phyloP scores from a whole-genome alignment of 768 basidiomycete species.

The Daedaleopsis nitida region DNA sequence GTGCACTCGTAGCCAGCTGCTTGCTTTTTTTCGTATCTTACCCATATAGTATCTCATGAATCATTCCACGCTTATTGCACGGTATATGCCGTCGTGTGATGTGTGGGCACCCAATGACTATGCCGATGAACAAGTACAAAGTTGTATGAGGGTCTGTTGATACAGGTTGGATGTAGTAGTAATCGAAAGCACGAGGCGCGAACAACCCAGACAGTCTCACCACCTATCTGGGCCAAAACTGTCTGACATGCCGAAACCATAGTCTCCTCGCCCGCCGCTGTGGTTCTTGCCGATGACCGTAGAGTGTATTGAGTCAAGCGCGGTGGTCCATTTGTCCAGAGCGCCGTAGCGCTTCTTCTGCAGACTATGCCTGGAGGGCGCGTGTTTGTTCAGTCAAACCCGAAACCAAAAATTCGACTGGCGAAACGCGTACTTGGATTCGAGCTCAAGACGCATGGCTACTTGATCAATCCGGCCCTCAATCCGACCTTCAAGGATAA shows the following conservation, averaged over 20 bases:
- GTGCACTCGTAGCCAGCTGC: not conserved
- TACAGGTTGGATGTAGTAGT: conserved; percentile 9
- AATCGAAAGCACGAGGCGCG: conserved; percentile 12
- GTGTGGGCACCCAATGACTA: not conserved
- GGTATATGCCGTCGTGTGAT: not conserved
- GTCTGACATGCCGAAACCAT: conserved; percentile 16
- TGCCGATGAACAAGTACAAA: too few relatives aligned
- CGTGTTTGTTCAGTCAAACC: not conserved
- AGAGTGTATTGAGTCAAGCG: conserved; percentile 76
- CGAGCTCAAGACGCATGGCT: conserved; percentile 88
- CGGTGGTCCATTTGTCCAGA: conserved; percentile 79
- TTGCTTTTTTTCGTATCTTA: conserved; percentile 1
- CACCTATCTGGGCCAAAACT: conserved; percentile 7
- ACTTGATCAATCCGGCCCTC: conserved; percentile 98
- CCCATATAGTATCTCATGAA: not conserved
- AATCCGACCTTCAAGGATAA: conserved; percentile 96
- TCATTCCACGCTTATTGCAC: not conserved
- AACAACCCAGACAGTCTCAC: conserved; percentile 6
- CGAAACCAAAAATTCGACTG: not conserved
- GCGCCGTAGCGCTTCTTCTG: conserved; percentile 87
- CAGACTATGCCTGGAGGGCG: conserved; percentile 65
- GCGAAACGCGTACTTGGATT: conserved; percentile 64
- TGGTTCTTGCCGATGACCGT: conserved; percentile 76
- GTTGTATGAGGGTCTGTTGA: not conserved
- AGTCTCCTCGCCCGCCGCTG: conserved; percentile 28